Conservation (phyloP, 1,284 basidiomycete genomes). For the Boletus smithii region DNA sequence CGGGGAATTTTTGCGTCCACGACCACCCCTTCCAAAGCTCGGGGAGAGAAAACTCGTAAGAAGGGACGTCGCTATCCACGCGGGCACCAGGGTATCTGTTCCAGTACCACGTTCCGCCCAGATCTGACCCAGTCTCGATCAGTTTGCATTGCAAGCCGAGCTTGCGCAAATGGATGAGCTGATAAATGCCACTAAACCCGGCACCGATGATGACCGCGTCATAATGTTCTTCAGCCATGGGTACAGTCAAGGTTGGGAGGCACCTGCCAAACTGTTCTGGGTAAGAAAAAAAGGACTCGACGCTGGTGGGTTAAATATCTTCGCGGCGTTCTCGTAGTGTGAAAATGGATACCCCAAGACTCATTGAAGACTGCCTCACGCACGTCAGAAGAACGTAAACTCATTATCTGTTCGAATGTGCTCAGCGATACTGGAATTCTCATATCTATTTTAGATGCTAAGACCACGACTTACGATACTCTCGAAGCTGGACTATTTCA, state of each 20-base stretch:
- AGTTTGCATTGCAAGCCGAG: constrained; percentile 12
- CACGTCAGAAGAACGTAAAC: not conserved
- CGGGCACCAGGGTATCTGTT: constrained; percentile 18
- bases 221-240: constrained; percentile 9
- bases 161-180: constrained; percentile 12
- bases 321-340: not conserved
- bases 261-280: too few relatives aligned
- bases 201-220: constrained; percentile 15
- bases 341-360: not conserved
- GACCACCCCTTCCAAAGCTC: constrained; percentile 20
- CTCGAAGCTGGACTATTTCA: not conserved
- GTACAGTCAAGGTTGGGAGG: not conserved
- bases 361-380: not conserved
- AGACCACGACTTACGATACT: too few relatives aligned
- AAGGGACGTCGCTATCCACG: constrained; percentile 14
- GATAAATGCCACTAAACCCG: constrained; percentile 11
- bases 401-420: too few relatives aligned
- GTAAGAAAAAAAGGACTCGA: not conserved
- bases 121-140: constrained; percentile 12
- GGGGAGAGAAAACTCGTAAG: constrained; percentile 10
- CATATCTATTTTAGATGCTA: too few relatives aligned
- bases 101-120: constrained; percentile 16
- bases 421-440: not conserved
- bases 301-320: constrained; percentile 1
- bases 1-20: constrained; percentile 17